A percentile compares a stretch with the other conserved stretches of the same genome.
Conservation (phyloP, 1,139 yeast species). For the Pichia sp. region DNA sequence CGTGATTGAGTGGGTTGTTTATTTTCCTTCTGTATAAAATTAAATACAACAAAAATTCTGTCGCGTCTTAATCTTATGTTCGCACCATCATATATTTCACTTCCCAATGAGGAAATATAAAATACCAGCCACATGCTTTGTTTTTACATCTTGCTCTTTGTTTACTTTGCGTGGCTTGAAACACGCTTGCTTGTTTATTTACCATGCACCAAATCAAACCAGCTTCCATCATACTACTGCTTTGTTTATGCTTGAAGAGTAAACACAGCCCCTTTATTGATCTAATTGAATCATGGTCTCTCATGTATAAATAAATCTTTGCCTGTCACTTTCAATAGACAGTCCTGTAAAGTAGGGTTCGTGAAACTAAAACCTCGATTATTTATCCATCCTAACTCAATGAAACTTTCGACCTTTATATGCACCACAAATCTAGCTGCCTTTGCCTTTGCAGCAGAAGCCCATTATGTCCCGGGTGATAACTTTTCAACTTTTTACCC, state of each 20-base stretch:
- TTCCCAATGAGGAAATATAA: neutral
- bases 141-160: neutral
- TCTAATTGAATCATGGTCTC: too few relatives aligned
- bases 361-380: neutral
- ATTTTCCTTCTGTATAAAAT: too few relatives aligned
- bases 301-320: too few relatives aligned
- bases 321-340: too few relatives aligned
- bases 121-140: neutral
- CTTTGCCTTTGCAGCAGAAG: conserved; percentile 22
- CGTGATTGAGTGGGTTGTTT: too few relatives aligned
- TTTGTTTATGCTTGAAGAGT: too few relatives aligned
- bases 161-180: neutral
- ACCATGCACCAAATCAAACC: too few relatives aligned
- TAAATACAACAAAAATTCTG: too few relatives aligned
- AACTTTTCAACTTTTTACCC: conserved; percentile 74
- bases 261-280: too few relatives aligned
- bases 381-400: conserved; percentile 1
- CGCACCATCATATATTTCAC: neutral
- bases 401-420: conserved; percentile 8
- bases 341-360: too few relatives aligned
- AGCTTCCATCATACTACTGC: too few relatives aligned
- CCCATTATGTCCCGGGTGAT: conserved; percentile 58
- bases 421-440: conserved; percentile 8
- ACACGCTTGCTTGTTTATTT: too few relatives aligned
- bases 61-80: neutral